Conservation (phyloP, 176 grass and related monocot genomes). For the Coix lacrymajobi region DNA sequence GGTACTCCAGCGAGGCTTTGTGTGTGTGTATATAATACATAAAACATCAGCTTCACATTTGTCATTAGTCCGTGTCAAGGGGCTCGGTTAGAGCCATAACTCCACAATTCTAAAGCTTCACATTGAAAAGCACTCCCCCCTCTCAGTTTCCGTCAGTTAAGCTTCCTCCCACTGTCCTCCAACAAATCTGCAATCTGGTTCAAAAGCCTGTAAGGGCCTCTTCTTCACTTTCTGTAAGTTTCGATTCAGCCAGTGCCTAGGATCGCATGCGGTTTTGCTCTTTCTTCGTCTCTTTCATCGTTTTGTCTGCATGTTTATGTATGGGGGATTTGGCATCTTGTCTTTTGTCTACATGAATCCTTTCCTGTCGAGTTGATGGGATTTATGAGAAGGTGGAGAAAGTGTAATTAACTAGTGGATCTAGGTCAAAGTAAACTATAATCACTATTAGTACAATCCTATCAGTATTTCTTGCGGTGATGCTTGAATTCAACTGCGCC, state of each 20-base stretch:
- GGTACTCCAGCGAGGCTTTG: not conserved
- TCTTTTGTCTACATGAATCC: not conserved
- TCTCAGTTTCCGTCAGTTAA: not conserved
- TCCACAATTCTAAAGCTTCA: not conserved
- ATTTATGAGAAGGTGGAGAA: not conserved
- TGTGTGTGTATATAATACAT: slow-evolving; percentile 22
- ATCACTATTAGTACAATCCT: not conserved
- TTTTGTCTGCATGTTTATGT: not conserved
- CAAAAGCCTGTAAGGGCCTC: slow-evolving; percentile 18
- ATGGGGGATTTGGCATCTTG: not conserved
- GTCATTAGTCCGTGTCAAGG: slow-evolving; percentile 9
- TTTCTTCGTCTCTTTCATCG: not conserved
- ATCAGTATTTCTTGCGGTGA: not conserved
- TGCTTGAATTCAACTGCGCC: not conserved
- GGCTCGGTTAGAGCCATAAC: slow-evolving; percentile 11
- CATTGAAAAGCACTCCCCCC: not conserved
- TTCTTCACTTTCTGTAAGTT: slow-evolving; percentile 7
- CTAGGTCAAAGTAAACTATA: not conserved
- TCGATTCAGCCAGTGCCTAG: not conserved
- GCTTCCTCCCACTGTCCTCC: not conserved
- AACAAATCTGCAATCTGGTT: not conserved
- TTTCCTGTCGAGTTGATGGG: not conserved
- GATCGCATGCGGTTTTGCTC: not conserved
- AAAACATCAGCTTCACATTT: slow-evolving; percentile 15
- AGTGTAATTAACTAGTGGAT: not conserved